These are phyloP conservation scores for Mrakia blollopis DNA, from an alignment of 768 basidiomycete species.

Conservation along the genomic window DNA sequence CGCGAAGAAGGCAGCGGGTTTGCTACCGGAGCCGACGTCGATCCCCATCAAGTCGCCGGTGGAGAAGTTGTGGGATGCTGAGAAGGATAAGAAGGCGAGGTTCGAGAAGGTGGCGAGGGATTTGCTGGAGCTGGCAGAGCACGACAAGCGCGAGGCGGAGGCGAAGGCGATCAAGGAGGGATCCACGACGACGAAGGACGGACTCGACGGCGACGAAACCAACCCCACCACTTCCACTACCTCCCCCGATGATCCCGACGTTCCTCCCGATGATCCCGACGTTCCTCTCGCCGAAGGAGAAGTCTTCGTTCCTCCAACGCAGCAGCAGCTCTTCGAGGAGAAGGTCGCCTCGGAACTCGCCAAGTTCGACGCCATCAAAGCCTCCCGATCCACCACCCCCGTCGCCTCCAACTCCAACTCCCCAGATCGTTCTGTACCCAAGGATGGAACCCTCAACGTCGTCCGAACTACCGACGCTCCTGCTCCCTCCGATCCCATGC, in stretches of 20 bases:
- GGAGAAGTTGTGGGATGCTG: not conserved
- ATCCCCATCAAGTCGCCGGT: not conserved
- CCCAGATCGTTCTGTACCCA: not conserved
- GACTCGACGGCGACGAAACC: too few species aligned
- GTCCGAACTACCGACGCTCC: not conserved
- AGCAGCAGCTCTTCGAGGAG: not conserved
- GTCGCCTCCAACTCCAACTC: slow-evolving; percentile 13
- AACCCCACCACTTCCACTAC: not conserved
- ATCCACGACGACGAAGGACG: too few species aligned
- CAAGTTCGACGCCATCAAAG: not conserved
- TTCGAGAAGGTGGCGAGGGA: not conserved
- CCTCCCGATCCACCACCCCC: not conserved
- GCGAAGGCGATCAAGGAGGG: not conserved
- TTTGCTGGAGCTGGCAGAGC: not conserved
- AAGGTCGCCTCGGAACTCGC: not conserved
- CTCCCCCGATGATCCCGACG: not conserved
- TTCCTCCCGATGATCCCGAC: not conserved
- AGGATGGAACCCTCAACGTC: slow-evolving; percentile 20
- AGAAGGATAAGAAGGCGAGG: not conserved
- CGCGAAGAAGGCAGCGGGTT: not conserved
- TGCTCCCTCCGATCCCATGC: not conserved
- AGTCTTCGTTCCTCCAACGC: not conserved
- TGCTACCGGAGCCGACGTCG: not conserved
- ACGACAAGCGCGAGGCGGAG: not conserved
- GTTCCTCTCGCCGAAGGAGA: not conserved